phyloP scores from a whole-genome alignment of 768 basidiomycete species.

The Russula lepida region DNA sequence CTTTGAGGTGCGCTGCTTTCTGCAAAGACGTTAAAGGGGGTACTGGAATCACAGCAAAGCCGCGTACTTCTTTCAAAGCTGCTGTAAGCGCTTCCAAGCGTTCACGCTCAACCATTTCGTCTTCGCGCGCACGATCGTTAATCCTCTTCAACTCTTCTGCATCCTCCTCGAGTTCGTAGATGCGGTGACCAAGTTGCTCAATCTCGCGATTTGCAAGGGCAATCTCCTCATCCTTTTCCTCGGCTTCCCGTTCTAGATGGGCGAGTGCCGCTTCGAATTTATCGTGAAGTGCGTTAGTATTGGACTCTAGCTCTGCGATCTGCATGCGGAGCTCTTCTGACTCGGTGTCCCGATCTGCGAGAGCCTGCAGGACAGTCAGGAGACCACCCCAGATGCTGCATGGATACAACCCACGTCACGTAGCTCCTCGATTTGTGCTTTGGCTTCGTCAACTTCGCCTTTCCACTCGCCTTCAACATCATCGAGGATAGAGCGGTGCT shows the following conservation, averaged over 20 bases:
- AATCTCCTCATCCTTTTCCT: constrained; percentile 73
- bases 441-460: constrained; percentile 76
- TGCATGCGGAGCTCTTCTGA: constrained; percentile 64
- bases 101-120: constrained; percentile 64
- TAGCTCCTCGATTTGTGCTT: constrained; percentile 71
- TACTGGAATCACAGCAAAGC: neutral
- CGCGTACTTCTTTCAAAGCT: constrained; percentile 72
- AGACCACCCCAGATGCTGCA: neutral
- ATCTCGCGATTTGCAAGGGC: constrained; percentile 67
- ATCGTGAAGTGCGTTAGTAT: constrained; percentile 56
- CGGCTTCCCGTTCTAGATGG: constrained; percentile 70
- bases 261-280: constrained; percentile 70
- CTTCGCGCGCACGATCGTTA: constrained; percentile 55
- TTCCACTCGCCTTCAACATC: constrained; percentile 80
- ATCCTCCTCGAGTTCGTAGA: constrained; percentile 83
- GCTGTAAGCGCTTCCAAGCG: constrained; percentile 54
- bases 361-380: constrained; percentile 37
- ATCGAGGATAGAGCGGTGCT: constrained; percentile 64
- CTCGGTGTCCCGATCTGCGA: constrained; percentile 74
- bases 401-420: constrained; percentile 45
- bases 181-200: constrained; percentile 64
- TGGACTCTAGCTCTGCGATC: constrained; percentile 67
- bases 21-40: constrained; percentile 27
- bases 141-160: constrained; percentile 71
- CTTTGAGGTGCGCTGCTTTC: constrained; percentile 63